These are phyloP conservation scores for Penicillium steckii DNA, from an alignment of 495 filamentous ascomycete species.

Conservation along the genomic window DNA sequence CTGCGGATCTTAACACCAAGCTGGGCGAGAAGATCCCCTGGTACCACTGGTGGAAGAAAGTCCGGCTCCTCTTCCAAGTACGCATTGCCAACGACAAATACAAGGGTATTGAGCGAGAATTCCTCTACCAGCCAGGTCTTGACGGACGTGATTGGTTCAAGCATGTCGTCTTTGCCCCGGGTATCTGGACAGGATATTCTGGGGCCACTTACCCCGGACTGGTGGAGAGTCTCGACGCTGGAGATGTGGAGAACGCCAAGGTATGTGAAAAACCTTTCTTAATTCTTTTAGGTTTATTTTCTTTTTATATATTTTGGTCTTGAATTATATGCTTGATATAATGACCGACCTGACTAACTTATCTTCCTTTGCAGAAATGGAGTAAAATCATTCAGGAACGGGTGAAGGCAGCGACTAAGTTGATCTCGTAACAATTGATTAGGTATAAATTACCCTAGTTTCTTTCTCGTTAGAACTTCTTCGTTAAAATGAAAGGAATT, in stretches of 20 bases:
- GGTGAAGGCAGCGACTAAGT: slow-evolving; percentile 35
- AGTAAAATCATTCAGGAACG: slow-evolving; percentile 41
- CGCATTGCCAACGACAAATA: slow-evolving; percentile 58
- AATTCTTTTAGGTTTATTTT: neutral
- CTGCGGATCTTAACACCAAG: slow-evolving; percentile 50
- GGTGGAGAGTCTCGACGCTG: slow-evolving; percentile 58
- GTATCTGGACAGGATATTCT: slow-evolving; percentile 85
- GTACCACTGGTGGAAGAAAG: slow-evolving; percentile 74
- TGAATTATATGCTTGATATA: too few relatives aligned
- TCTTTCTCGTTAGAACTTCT: too few relatives aligned
- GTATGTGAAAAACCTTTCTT: slow-evolving; percentile 31
- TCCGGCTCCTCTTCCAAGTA: slow-evolving; percentile 57
- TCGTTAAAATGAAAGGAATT: too few relatives aligned
- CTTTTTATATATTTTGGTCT: neutral
- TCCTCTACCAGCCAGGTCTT: slow-evolving; percentile 56
- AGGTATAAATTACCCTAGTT: neutral
- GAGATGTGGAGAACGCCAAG: slow-evolving; percentile 46
- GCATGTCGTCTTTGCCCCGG: slow-evolving; percentile 70
- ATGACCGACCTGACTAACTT: slow-evolving; percentile 6
- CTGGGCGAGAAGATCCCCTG: slow-evolving; percentile 60
- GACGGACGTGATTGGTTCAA: slow-evolving; percentile 65
- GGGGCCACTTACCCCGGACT: slow-evolving; percentile 68
- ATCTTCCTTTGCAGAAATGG: slow-evolving; percentile 38
- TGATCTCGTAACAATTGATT: slow-evolving; percentile 27
- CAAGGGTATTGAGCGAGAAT: slow-evolving; percentile 61